These are phyloP conservation scores for Rosa chinensis DNA, from an alignment of 306 rosid genomes.

Conservation along the genomic window DNA sequence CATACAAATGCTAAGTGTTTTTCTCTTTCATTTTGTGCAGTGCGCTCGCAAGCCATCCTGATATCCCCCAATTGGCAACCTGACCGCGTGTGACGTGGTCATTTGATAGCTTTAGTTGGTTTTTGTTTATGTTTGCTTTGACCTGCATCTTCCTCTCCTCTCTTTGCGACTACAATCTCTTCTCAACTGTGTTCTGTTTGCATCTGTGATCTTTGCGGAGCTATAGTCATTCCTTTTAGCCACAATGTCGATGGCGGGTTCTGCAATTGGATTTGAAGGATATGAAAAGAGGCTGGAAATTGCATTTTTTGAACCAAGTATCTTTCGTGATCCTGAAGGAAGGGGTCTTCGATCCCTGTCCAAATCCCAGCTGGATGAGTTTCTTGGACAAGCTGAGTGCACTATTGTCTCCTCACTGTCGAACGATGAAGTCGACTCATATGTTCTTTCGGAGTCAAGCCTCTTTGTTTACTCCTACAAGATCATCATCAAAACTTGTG, in stretches of 20 bases:
- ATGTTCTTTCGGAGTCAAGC: constrained; percentile 74
- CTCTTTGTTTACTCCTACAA: constrained; percentile 56
- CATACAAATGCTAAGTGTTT: constrained; percentile 6
- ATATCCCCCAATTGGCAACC: constrained; percentile 31
- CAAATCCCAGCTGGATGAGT: constrained; percentile 54
- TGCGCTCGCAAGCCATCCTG: constrained; percentile 92
- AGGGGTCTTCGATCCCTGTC: constrained; percentile 55
- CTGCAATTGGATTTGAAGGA: constrained; percentile 76
- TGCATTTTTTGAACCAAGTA: constrained; percentile 46
- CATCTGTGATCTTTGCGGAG: constrained; percentile 16
- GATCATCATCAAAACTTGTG: constrained; percentile 69
- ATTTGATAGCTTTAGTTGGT: constrained; percentile 15
- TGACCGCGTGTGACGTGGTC: constrained; percentile 16
- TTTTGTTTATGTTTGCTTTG: constrained; percentile 30
- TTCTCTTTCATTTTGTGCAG: constrained; percentile 38
- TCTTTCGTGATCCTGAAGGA: constrained; percentile 61
- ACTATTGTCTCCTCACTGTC: constrained; percentile 61
- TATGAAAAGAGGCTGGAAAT: constrained; percentile 69
- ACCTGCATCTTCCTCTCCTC: constrained; percentile 44
- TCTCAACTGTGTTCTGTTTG: constrained; percentile 23
- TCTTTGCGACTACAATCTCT: constrained; percentile 36
- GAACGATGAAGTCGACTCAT: constrained; percentile 56
- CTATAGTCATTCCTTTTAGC: constrained; percentile 9
- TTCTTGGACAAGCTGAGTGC: constrained; percentile 65
- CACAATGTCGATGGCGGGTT: constrained; percentile 39